Percentiles rank a stretch among this genome's conserved stretches.
These are phyloP conservation scores for Lasiodiplodia sp. DNA, from an alignment of 2,329 filamentous ascomycete genomes.

Conservation along the genomic window DNA sequence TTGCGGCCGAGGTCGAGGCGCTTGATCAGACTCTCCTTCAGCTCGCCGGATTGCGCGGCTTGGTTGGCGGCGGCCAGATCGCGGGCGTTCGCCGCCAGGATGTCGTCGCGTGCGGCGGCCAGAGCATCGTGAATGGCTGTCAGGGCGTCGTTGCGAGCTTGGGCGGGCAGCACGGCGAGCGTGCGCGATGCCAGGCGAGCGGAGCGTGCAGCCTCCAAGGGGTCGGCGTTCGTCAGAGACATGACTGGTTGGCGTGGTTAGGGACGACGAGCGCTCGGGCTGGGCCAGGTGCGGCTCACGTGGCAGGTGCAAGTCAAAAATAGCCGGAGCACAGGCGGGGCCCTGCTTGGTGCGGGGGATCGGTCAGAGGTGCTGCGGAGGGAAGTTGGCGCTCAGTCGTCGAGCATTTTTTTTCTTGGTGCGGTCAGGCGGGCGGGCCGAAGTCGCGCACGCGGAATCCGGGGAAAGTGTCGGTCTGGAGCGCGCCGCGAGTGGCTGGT, in stretches of 20 bases:
- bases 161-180: conserved; percentile 78
- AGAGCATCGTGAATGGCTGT: conserved; percentile 84
- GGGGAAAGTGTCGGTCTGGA: neutral
- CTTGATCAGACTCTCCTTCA: conserved; percentile 85
- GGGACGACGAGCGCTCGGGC: neutral
- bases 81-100: conserved; percentile 84
- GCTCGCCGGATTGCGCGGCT: conserved; percentile 75
- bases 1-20: conserved; percentile 83
- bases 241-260: conserved; percentile 55
- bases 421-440: conserved; percentile 3
- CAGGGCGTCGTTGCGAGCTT: conserved; percentile 83
- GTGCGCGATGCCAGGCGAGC: conserved; percentile 84
- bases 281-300: neutral
- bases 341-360: conserved; percentile 19
- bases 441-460: conserved; percentile 3
- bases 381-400: conserved; percentile 5
- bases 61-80: conserved; percentile 79
- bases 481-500: conserved; percentile 1
- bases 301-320: neutral
- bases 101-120: conserved; percentile 70
- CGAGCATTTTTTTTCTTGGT: conserved; percentile 3
- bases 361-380: conserved; percentile 18
- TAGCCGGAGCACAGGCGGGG: neutral
- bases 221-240: conserved; percentile 88
- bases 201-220: conserved; percentile 75